Evolutionary conservation across 768 basidiomycete species (phyloP).

Genomic region (Collybia sp.): DNA sequence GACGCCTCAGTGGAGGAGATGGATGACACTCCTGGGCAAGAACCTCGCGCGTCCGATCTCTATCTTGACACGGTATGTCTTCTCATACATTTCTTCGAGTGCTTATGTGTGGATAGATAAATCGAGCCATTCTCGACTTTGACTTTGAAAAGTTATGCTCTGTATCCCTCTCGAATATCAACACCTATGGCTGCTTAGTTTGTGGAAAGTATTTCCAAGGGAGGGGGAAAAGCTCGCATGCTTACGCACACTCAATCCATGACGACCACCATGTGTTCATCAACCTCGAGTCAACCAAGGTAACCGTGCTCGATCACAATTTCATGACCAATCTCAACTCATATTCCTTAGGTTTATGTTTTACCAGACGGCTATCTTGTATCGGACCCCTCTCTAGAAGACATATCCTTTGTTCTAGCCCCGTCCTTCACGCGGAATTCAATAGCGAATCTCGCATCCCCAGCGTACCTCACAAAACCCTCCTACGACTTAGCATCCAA

Average conservation of each 20-base stretch:
- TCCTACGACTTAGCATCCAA: conserved; percentile 83
- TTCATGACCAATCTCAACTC: conserved; percentile 8
- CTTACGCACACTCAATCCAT: conserved; percentile 95
- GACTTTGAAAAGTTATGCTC: conserved; percentile 99
- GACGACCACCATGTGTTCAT: conserved; percentile 99
- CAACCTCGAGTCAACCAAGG: conserved; percentile 91
- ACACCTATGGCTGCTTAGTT: conserved; percentile 95
- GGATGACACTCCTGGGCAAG: conserved; percentile 11
- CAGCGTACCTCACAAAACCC: conserved; percentile 58
- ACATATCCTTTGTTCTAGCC: conserved; percentile 86
- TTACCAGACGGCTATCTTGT: conserved; percentile 96
- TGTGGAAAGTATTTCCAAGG: conserved; percentile 99
- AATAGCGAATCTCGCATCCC: conserved; percentile 50
- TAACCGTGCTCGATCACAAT: conserved; percentile 25
- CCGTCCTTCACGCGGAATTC: conserved; percentile 75
- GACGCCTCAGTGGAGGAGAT: too few relatives aligned
- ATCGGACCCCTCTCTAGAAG: conserved; percentile 93
- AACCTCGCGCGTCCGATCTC: conserved; percentile 68
- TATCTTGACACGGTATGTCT: conserved; percentile 87
- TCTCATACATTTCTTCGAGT: conserved; percentile 4
- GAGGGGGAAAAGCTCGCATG: conserved; percentile 87
- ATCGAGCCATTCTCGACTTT: conserved; percentile 88
- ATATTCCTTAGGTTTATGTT: conserved; percentile 75
- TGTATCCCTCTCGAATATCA: conserved; percentile 93
- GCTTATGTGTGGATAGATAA: conserved; percentile 54